Base-by-base conservation (phyloP, 805 yeast genomes). In the baker's yeast (Saccharomyces cerevisiae) region DNA sequence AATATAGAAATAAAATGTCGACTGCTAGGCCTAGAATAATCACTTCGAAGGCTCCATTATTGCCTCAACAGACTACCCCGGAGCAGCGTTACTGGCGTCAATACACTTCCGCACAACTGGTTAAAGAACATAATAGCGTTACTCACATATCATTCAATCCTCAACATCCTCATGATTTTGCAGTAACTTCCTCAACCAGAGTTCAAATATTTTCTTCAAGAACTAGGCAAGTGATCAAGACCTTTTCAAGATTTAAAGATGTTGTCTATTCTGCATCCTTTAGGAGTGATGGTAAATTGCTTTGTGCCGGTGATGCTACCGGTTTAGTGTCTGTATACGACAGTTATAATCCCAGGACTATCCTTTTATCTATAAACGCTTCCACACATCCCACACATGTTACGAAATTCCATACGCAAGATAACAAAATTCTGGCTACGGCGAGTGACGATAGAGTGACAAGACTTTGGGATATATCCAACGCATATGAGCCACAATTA, bases 61-160 rank as follows among this genome's bases (percentile, higher is more conserved):
- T 89, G 51, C 95, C 96, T 2, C 83, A 87, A 10, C 73, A 70
- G 49, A 84, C 91, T 1, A 89, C 96, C 0, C 92, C 97, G 0
- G 98, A 92, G 61, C 96, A 90, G 65, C 79, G 95, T 61, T 92
- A 87, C 73, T 94, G 98, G 98, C 78, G 95, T 62, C 87, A 89
- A 6, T 91, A 85, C 69, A 76, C 80, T 30, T 85, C 83, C 59
- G 92, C 98, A 2, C 92, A 92, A 67, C 76, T 94, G 41, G 89
- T 91, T 28, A 92, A 94, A 69, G 98, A 94, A 69, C 92, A 88
- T 72, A 90, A 88, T 70, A 89, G 97, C 46, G 89, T 94, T 47
- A 84, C 87, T 36, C 95, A 89, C 67, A 84, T 94, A 53, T 79
- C 84, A 59, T 94, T 94, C 77, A 90, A 87, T 67, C 97, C 97